Conservation (phyloP, 495 filamentous ascomycete genomes). For the Haplographium delicatum region DNA sequence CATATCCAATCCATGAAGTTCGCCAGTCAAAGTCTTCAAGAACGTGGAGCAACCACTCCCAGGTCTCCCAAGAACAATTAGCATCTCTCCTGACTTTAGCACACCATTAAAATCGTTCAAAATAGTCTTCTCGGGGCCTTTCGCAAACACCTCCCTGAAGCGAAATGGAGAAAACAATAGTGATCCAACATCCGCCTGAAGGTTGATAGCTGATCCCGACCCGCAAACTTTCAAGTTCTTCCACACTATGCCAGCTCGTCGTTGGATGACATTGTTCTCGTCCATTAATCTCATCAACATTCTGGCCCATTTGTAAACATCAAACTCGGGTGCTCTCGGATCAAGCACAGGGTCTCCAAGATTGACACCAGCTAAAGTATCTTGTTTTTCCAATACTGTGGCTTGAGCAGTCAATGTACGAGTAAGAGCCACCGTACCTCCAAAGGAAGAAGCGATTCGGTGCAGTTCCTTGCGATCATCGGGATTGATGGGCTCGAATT, state of each 20-base stretch:
- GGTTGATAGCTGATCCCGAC: constrained; percentile 41
- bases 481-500: constrained; percentile 25
- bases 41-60: constrained; percentile 48
- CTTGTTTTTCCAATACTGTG: constrained; percentile 31
- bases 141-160: constrained; percentile 29
- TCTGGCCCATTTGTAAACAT: constrained; percentile 52
- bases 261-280: constrained; percentile 22
- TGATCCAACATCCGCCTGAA: constrained; percentile 32
- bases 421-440: background rate
- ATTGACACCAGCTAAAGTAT: constrained; percentile 40
- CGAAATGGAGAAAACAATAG: constrained; percentile 25
- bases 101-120: constrained; percentile 68
- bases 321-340: constrained; percentile 50
- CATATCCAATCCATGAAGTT: constrained; percentile 40
- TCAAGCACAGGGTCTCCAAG: constrained; percentile 49
- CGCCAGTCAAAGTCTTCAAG: constrained; percentile 25
- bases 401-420: constrained; percentile 24
- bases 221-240: constrained; percentile 44
- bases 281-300: constrained; percentile 37
- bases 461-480: constrained; percentile 20
- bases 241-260: constrained; percentile 39
- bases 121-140: constrained; percentile 59
- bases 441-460: constrained; percentile 19
- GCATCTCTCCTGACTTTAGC: constrained; percentile 71
- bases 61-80: constrained; percentile 73